Evolutionary conservation across 495 filamentous ascomycete genomes (phyloP).

Genomic region (Parmelia sp.): DNA sequence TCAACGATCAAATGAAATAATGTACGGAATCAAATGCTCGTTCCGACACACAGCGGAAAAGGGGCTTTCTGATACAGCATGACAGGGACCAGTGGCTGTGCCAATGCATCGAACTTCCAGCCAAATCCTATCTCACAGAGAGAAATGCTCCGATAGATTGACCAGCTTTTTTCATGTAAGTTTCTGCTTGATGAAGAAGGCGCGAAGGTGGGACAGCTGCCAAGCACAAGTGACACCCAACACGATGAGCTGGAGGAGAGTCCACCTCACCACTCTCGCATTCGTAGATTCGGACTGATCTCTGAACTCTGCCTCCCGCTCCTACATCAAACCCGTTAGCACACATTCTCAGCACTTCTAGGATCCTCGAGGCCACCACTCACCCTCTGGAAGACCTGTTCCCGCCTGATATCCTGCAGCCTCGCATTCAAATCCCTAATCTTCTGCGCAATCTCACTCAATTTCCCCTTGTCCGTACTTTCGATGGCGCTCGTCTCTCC

Average conservation of each 20-base stretch:
- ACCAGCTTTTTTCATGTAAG: slow-evolving; percentile 55
- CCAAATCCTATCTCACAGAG: too few species aligned
- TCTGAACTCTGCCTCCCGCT: slow-evolving; percentile 95
- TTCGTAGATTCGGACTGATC: slow-evolving; percentile 96
- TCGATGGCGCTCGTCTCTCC: slow-evolving; percentile 94
- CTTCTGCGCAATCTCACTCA: slow-evolving; percentile 81
- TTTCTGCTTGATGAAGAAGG: slow-evolving; percentile 99
- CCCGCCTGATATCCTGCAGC: slow-evolving; percentile 80
- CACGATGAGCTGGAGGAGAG: slow-evolving; percentile 81
- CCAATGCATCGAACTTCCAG: too few species aligned
- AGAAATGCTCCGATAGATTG: not conserved
- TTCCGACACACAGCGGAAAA: not conserved
- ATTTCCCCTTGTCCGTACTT: slow-evolving; percentile 87
- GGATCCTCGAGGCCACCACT: slow-evolving; percentile 31
- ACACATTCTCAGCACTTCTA: not conserved
- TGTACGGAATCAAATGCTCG: not conserved
- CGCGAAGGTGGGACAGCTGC: slow-evolving; percentile 90
- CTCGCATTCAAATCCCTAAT: slow-evolving; percentile 85
- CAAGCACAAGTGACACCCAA: slow-evolving; percentile 89
- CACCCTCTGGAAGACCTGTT: slow-evolving; percentile 96
- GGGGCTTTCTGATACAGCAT: not conserved
- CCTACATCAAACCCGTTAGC: slow-evolving; percentile 44
- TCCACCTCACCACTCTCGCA: slow-evolving; percentile 88
- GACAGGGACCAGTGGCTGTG: too few species aligned
- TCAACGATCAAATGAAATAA: not conserved